These are phyloP conservation scores for Xylaria telfairii DNA, from an alignment of 495 filamentous ascomycete species.

Conservation along the genomic window DNA sequence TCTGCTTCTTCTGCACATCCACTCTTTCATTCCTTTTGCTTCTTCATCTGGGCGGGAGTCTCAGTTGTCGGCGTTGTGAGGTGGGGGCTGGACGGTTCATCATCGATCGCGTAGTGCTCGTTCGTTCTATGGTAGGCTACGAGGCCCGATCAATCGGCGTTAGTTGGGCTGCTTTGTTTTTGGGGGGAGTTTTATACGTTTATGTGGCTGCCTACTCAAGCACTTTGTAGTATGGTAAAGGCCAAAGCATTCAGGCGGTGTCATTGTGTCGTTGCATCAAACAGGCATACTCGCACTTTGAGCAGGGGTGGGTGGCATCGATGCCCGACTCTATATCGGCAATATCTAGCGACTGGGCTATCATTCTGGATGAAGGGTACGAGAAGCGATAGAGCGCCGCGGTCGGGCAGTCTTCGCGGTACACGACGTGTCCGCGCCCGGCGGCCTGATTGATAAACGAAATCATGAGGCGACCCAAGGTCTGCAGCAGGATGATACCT, in stretches of 20 bases:
- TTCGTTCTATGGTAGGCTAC: conserved; percentile 1
- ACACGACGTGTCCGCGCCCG: background rate
- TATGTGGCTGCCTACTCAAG: conserved; percentile 1
- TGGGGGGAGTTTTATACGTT: conserved; percentile 9
- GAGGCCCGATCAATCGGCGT: conserved; percentile 13
- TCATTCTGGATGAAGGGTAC: background rate
- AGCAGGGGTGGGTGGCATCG: background rate
- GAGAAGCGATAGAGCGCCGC: background rate
- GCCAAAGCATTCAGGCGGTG: background rate
- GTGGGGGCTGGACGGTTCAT: conserved; percentile 1
- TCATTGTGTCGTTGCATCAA: conserved; percentile 4
- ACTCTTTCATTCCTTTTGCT: background rate
- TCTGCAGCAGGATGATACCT: background rate
- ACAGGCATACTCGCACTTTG: background rate
- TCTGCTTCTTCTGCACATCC: background rate
- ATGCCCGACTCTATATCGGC: background rate
- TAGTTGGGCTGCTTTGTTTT: background rate
- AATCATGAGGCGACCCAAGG: background rate
- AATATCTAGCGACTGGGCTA: background rate
- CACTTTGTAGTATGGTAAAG: background rate
- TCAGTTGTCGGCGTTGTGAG: background rate
- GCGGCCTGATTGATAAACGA: background rate
- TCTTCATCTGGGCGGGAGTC: background rate
- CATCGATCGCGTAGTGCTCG: background rate
- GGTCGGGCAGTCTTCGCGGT: background rate